phyloP scores from a whole-genome alignment of 495 filamentous ascomycete species.

The Neurospora tetraspora region DNA sequence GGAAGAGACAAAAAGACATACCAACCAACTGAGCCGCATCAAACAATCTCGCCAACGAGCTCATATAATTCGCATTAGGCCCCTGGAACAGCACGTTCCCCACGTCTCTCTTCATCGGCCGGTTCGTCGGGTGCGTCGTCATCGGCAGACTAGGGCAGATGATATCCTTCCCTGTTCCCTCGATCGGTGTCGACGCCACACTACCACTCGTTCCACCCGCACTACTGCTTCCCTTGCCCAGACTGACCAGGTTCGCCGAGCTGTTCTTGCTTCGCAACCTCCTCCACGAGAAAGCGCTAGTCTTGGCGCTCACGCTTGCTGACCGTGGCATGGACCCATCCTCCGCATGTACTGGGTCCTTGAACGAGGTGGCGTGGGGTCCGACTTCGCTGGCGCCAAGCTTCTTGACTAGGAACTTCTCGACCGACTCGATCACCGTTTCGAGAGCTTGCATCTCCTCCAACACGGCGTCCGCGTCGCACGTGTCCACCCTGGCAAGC shows the following conservation, averaged over 20 bases:
- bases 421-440: slow-evolving; percentile 74
- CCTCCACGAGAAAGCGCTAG: slow-evolving; percentile 69
- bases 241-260: slow-evolving; percentile 34
- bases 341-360: slow-evolving; percentile 39
- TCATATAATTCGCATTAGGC: slow-evolving; percentile 83
- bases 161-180: slow-evolving; percentile 43
- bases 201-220: slow-evolving; percentile 10
- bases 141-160: slow-evolving; percentile 72
- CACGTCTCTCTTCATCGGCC: slow-evolving; percentile 57
- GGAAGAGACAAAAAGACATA: slow-evolving; percentile 38
- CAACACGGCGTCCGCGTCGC: slow-evolving; percentile 80
- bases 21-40: slow-evolving; percentile 90
- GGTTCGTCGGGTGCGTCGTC: slow-evolving; percentile 54
- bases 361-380: slow-evolving; percentile 60
- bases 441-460: slow-evolving; percentile 97
- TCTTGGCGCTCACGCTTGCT: slow-evolving; percentile 53
- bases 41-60: slow-evolving; percentile 79
- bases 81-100: slow-evolving; percentile 62
- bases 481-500: slow-evolving; percentile 71
- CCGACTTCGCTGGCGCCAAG: slow-evolving; percentile 79
- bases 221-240: slow-evolving; percentile 29
- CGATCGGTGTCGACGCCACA: slow-evolving; percentile 21
- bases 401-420: slow-evolving; percentile 65
- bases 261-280: slow-evolving; percentile 85
- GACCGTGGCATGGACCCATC: slow-evolving; percentile 35